Conservation (phyloP, 805 yeast species). For the Nadsonia fulvescens region DNA sequence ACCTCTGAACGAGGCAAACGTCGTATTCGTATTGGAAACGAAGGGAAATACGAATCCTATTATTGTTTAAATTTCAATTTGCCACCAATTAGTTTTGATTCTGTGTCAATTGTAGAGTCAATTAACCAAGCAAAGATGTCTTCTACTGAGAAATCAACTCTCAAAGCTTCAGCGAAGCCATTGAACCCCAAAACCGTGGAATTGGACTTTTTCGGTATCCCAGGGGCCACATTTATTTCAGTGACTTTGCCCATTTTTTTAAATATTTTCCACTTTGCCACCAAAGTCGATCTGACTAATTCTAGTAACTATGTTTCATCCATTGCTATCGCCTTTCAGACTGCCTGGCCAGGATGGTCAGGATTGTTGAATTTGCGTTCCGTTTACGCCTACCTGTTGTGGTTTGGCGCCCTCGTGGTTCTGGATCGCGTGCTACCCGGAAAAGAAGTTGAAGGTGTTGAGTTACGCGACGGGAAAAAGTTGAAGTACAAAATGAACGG, state of each 20-base stretch:
- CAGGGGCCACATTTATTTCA: conserved; percentile 55
- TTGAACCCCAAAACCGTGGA: conserved; percentile 55
- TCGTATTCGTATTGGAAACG: too few relatives aligned
- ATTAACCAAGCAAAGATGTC: too few relatives aligned
- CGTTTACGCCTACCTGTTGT: conserved; percentile 47
- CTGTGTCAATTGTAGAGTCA: too few relatives aligned
- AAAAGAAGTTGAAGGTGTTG: conserved; percentile 40
- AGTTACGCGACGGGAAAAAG: conserved; percentile 54
- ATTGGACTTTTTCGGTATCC: conserved; percentile 59
- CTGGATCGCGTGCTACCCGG: conserved; percentile 59
- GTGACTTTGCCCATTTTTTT: conserved; percentile 48
- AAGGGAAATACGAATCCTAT: too few relatives aligned
- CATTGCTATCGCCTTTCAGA: conserved; percentile 8
- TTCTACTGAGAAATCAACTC: conserved; percentile 1
- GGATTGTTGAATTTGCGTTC: conserved; percentile 19
- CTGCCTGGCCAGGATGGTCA: too few relatives aligned
- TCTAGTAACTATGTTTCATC: conserved; percentile 8
- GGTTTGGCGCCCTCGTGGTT: conserved; percentile 52
- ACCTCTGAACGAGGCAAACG: too few relatives aligned
- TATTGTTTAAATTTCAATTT: too few relatives aligned
- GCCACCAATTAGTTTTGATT: too few relatives aligned
- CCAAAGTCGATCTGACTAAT: conserved; percentile 16
- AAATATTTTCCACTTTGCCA: conserved; percentile 42
- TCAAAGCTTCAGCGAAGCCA: neutral
- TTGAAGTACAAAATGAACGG: conserved; percentile 76